Evolutionary conservation across 208 protist species (phyloP).

Genomic region (Leishmania mexicana): DNA sequence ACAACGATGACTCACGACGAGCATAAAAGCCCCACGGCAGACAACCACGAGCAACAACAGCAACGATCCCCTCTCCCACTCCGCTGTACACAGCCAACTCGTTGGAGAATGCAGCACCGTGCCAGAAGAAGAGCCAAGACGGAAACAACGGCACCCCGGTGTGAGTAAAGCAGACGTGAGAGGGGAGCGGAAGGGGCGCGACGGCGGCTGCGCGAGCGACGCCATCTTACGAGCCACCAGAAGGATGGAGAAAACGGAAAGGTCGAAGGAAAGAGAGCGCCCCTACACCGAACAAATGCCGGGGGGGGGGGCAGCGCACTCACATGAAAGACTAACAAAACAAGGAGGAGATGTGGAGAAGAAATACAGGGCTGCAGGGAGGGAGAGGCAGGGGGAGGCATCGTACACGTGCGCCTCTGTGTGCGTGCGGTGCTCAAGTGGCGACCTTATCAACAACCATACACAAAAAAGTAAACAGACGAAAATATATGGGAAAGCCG

Average conservation of each 20-base stretch:
- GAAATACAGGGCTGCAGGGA: not conserved
- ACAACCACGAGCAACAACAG: not conserved
- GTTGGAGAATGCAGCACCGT: not conserved
- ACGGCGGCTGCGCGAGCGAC: not conserved
- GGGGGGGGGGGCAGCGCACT: not conserved
- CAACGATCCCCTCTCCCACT: not conserved
- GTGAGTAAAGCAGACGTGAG: not conserved
- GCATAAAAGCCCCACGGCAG: not conserved
- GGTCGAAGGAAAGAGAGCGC: not conserved
- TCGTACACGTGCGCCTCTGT: not conserved
- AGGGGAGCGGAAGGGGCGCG: no score
- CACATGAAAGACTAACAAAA: not conserved
- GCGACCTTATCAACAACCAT: not conserved
- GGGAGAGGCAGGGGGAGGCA: not conserved
- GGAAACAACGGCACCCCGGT: not conserved
- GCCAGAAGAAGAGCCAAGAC: not conserved
- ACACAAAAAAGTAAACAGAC: not conserved
- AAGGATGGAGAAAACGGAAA: not conserved
- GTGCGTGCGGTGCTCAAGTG: not conserved
- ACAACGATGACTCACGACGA: no score
- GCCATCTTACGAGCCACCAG: not conserved
- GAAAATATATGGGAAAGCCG: not conserved
- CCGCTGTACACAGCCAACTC: not conserved
- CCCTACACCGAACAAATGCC: not conserved
- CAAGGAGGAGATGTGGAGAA: not conserved